Percentiles rank a stretch among this genome's conserved stretches.
phyloP scores from a whole-genome alignment of 257 asterid genomes.

The Solanum virginianum region DNA sequence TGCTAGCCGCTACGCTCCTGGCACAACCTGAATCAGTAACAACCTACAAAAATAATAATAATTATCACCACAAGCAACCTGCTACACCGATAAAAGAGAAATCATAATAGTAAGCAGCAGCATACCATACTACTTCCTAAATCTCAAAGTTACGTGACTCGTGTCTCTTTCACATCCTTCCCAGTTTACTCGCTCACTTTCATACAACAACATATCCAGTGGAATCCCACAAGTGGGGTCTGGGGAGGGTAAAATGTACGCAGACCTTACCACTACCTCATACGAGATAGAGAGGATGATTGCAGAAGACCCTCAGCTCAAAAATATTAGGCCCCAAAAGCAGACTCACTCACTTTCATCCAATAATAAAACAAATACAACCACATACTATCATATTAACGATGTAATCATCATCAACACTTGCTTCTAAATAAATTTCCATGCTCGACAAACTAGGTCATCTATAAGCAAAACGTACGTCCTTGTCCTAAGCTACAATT shows the following conservation, averaged over 20 bases:
- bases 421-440: not conserved
- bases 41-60: constrained; percentile 28
- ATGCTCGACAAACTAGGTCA: not conserved
- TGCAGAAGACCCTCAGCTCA: too few relatives aligned
- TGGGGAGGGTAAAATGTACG: too few relatives aligned
- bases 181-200: not conserved
- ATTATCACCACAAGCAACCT: not conserved
- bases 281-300: too few relatives aligned
- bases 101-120: not conserved
- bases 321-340: too few relatives aligned
- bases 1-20: constrained; percentile 79
- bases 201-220: too few relatives aligned
- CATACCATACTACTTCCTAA: not conserved
- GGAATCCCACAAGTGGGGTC: too few relatives aligned
- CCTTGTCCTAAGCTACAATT: not conserved
- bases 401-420: not conserved
- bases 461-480: not conserved
- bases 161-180: not conserved
- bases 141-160: not conserved
- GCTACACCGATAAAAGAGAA: not conserved
- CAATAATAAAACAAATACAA: not conserved
- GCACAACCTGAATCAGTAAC: constrained; percentile 89
- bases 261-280: too few relatives aligned
- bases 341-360: not conserved
- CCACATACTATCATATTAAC: not conserved